Evolutionary conservation across 2,329 filamentous ascomycete species (phyloP), one percentile per base, ranked within the genome.

Genomic region (Curvularia eragrostidis): DNA sequence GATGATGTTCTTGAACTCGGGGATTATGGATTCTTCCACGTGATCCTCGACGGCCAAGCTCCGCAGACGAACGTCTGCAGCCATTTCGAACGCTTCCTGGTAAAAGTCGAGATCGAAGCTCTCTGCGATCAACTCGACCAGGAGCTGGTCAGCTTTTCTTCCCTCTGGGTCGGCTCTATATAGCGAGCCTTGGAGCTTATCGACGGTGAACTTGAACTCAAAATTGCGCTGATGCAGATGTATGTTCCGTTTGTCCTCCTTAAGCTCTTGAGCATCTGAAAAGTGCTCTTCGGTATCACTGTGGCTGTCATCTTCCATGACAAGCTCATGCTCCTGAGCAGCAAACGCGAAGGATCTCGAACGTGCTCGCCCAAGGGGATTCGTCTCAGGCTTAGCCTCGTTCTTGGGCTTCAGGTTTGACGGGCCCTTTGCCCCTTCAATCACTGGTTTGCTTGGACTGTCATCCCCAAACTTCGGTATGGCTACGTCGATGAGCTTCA

Each of bases 1-100:
- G n/a, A 99, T 87, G 49, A 99, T 96, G 24, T 94, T 94, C 78
- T 95, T 97, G 82, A 99, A 99, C 70, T 98, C 94, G 7, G 90
- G 89, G 0, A 91, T 81, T 0, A 93, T 88, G 52, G 94, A 90
- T 64, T 95, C 83, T 66, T 91, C 94, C 8, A 99, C 94, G 72
- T 98, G 93, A 72, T 99, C 95, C 70, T 98, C 94, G 3, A 99
- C 87, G 0, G 89, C 91, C 18, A 99, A 82, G 1, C 92, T 93
- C 13, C 91, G 90, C 9, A 99, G 84, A 0, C 92, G 88, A 24
- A 99, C 91, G 69, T 97, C 91, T 1, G 95, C 94, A 24, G 89
- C 91, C 89, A 99, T 95, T 73, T 99, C 94, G 67, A 90, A 97
- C 0, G 91, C 89, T 23, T 94, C 85, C 57, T 96, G 88, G 72